Evolutionary conservation across 2,329 filamentous ascomycete genomes (phyloP).

Genomic region (Cordyceps cateniannulata): DNA sequence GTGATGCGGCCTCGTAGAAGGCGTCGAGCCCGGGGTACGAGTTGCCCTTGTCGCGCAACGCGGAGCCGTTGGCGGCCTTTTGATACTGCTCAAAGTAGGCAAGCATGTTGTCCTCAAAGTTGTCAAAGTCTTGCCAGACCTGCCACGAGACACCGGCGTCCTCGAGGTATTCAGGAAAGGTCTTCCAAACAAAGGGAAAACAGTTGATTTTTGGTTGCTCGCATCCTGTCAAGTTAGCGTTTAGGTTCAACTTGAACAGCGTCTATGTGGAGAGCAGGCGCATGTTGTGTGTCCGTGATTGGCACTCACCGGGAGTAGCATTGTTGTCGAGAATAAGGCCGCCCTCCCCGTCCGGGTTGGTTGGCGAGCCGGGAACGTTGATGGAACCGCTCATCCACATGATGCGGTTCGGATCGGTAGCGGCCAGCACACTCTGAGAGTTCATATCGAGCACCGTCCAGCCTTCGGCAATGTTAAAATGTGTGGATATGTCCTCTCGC

Average conservation of each 20-base stretch:
- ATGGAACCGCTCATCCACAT: conserved; percentile 34
- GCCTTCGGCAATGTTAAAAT: conserved; percentile 48
- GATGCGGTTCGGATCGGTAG: conserved; percentile 42
- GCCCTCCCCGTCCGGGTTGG: conserved; percentile 28
- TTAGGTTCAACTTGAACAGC: neutral
- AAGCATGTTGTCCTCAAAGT: conserved; percentile 47
- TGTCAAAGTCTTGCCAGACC: conserved; percentile 41
- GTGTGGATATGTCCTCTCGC: conserved; percentile 43
- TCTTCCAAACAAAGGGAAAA: conserved; percentile 47
- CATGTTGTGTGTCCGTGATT: no score
- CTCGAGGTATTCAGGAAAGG: conserved; percentile 41
- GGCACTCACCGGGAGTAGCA: conserved; percentile 14
- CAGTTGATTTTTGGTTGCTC: conserved; percentile 38
- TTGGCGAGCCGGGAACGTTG: conserved; percentile 38
- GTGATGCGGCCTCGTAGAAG: conserved; percentile 42
- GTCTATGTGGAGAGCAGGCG: no score
- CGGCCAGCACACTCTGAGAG: conserved; percentile 11
- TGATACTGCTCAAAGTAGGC: conserved; percentile 46
- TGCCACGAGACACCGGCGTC: conserved; percentile 44
- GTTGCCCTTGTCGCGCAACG: conserved; percentile 37
- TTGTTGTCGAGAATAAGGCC: conserved; percentile 43
- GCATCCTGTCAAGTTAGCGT: conserved; percentile 22
- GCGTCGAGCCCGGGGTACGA: conserved; percentile 38
- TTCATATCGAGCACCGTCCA: conserved; percentile 33
- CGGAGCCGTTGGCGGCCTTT: conserved; percentile 31